A percentile compares a stretch with the other conserved stretches of the same genome.
Conservation (phyloP, 176 grass and related monocot species). For the Triticum dicoccoides region DNA sequence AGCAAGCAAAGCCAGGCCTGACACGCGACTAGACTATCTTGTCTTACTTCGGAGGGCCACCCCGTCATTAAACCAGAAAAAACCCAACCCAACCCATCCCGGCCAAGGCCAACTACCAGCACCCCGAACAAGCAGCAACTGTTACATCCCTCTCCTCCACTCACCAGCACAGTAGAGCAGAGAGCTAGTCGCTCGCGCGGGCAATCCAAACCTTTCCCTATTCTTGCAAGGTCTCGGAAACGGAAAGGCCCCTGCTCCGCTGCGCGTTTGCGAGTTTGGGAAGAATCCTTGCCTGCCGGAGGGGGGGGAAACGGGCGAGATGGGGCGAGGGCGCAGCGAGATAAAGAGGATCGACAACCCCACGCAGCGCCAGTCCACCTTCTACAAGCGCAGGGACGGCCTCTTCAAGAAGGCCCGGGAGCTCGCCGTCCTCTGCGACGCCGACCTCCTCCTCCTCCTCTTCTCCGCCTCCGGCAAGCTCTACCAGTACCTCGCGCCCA, state of each 20-base stretch:
- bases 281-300: neutral
- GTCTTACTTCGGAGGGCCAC: neutral
- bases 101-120: neutral
- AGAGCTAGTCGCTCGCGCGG: neutral
- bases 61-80: neutral
- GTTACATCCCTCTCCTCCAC: slow-evolving; percentile 24
- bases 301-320: neutral
- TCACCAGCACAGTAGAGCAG: neutral
- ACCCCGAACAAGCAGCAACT: neutral
- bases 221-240: slow-evolving; percentile 38
- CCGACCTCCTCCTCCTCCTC: slow-evolving; percentile 98
- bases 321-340: slow-evolving; percentile 94
- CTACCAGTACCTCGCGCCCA: slow-evolving; percentile 87
- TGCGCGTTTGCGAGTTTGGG: slow-evolving; percentile 27
- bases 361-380: slow-evolving; percentile 93
- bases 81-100: neutral
- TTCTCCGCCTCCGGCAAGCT: slow-evolving; percentile 98
- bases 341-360: slow-evolving; percentile 99
- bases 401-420: slow-evolving; percentile 98
- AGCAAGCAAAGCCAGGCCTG: neutral
- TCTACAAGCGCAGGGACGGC: slow-evolving; percentile 99
- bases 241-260: neutral
- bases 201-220: slow-evolving; percentile 42
- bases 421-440: slow-evolving; percentile 93
- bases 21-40: slow-evolving; percentile 37